These are phyloP conservation scores for Oehlia diaphana DNA, from an alignment of 192 early-diverging fungal genomes.

Conservation along the genomic window DNA sequence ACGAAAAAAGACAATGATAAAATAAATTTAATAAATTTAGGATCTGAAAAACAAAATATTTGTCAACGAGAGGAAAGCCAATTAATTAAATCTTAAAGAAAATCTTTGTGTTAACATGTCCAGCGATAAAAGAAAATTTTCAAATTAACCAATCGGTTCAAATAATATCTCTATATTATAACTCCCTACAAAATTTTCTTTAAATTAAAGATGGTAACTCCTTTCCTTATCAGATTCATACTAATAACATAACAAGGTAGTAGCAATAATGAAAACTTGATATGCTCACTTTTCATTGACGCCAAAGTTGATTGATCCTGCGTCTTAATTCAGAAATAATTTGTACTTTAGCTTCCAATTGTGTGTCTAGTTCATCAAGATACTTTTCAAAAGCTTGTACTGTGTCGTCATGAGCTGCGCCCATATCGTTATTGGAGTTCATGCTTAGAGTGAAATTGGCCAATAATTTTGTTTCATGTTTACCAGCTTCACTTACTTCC, in stretches of 20 bases:
- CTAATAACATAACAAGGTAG: neutral
- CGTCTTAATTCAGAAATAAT: conserved; percentile 9
- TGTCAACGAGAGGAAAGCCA: neutral
- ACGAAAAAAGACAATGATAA: neutral
- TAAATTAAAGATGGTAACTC: neutral
- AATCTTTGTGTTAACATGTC: neutral
- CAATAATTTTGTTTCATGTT: conserved; percentile 61
- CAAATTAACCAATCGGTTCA: neutral
- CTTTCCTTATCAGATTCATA: neutral
- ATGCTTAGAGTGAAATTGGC: conserved; percentile 59
- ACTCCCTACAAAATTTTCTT: neutral
- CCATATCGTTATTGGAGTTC: conserved; percentile 24
- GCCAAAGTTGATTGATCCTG: conserved; percentile 16
- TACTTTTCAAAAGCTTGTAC: conserved; percentile 26
- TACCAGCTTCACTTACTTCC: conserved; percentile 56
- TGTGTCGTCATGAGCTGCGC: neutral
- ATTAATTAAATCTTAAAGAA: neutral
- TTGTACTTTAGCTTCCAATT: conserved; percentile 15
- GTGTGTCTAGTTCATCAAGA: conserved; percentile 9
- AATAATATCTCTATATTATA: neutral
- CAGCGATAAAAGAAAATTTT: neutral
- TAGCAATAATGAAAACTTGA: too few relatives aligned
- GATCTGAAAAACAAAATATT: neutral
- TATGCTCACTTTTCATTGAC: neutral
- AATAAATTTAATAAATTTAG: neutral